A percentile compares a stretch with the other conserved stretches of the same genome.
Evolutionary conservation across 2,329 filamentous ascomycete species (phyloP).

Genomic region (Beauveria bassiana): DNA sequence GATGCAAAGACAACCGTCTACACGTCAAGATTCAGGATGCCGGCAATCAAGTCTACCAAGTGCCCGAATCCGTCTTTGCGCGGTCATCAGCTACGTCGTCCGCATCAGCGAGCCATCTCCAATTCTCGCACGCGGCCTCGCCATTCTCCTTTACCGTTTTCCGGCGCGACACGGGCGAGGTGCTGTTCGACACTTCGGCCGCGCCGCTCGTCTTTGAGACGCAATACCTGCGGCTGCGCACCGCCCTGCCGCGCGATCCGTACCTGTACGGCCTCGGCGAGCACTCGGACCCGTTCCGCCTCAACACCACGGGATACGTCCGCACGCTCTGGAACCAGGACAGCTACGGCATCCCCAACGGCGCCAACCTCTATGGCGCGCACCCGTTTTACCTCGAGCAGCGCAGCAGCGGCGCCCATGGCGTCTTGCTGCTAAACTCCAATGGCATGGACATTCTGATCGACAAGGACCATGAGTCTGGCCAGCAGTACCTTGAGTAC

Average conservation of each 20-base stretch:
- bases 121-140: conserved; percentile 28
- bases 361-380: conserved; percentile 64
- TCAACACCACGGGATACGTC: conserved; percentile 49
- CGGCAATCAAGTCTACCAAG: conserved; percentile 58
- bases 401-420: conserved; percentile 46
- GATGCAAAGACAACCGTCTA: conserved; percentile 53
- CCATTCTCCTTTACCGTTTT: conserved; percentile 59
- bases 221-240: conserved; percentile 64
- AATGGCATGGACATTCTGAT: conserved; percentile 70
- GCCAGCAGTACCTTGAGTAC: conserved; percentile 70
- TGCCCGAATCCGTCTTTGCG: conserved; percentile 57
- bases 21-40: conserved; percentile 66
- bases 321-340: conserved; percentile 67
- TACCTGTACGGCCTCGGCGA: conserved; percentile 72
- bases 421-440: conserved; percentile 70
- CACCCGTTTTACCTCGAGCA: conserved; percentile 72
- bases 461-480: conserved; percentile 42
- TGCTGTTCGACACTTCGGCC: conserved; percentile 59
- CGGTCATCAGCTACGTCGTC: conserved; percentile 54
- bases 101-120: conserved; percentile 50
- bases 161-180: conserved; percentile 25
- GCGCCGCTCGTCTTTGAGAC: conserved; percentile 61
- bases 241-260: conserved; percentile 55
- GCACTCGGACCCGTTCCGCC: conserved; percentile 58
- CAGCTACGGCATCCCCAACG: conserved; percentile 52